Base-by-base conservation (phyloP, 1,284 basidiomycete species). In the Chalciporus sp. region DNA sequence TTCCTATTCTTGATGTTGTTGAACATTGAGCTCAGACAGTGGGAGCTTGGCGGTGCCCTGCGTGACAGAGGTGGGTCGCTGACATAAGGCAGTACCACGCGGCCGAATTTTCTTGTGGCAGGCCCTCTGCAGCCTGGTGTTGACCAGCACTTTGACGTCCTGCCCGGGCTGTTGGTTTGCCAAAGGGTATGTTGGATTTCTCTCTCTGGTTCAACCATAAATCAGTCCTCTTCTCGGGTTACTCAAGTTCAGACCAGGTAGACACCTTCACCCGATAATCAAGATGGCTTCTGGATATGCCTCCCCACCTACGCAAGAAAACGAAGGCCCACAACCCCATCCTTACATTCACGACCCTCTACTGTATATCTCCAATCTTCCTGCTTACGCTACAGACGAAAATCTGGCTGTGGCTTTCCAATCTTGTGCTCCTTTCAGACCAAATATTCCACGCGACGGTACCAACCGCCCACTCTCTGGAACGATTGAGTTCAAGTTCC, bases 321-420 rank as follows among this genome's bases (percentile, higher is more conserved):
- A 51, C 27, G 69, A 71, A 49, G 59, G 53, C 45, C 67, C 66
- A 56, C 63, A 69, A 47, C 74, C 74, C 49, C 90, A 92, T 65
- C 90, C 90, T 40, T 91, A 89, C 73, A 80, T 92, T 60, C 85
- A 87, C 66, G 89, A 92, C 65, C 88, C 90, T 28, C 66, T 89
- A 58, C 76, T 92, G 45, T 87, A 91, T 73, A 85, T 92, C 68
- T 82, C 88, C 31, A 85, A 83, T 67, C 71, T 92, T 42, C 86
- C 89, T 12, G 70, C 83, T 40, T 83, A 80, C 72, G 80, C 91
- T 50, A 76, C 83, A 51, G 90, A 92, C 71, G 84, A 88, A 66
- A 84, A 84, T 63, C 76, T 92, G 20, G 90, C 89, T 1, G 63
- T 79, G 54, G 82, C 86, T 2, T 86, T 92, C 60, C 79, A 84